Percentiles rank a stretch among this genome's conserved stretches.
These are phyloP conservation scores for Amanita fuliginea DNA, from an alignment of 768 basidiomycete genomes.

Conservation along the genomic window DNA sequence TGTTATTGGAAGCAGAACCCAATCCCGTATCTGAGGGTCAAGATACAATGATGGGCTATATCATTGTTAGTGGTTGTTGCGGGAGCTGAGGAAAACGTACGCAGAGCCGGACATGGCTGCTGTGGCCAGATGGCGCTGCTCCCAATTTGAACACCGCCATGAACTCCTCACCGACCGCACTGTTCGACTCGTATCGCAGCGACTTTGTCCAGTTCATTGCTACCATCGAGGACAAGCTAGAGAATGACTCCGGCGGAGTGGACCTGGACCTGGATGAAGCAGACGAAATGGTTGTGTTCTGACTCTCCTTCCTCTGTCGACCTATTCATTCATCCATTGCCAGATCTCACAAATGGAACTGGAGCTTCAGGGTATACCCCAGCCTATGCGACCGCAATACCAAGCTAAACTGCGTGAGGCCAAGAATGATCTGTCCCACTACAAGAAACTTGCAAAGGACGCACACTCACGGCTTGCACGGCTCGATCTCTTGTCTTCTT, in stretches of 20 bases:
- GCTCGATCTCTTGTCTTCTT: constrained; percentile 61
- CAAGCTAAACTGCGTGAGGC: constrained; percentile 63
- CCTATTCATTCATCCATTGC: constrained; percentile 3
- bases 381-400: constrained; percentile 70
- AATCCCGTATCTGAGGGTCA: constrained; percentile 92
- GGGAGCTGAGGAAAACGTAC: constrained; percentile 20
- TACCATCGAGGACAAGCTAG: constrained; percentile 68
- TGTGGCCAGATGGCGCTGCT: background rate
- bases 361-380: constrained; percentile 90
- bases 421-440: constrained; percentile 63
- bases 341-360: constrained; percentile 99
- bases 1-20: constrained; percentile 94
- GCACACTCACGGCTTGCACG: constrained; percentile 60
- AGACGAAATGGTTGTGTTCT: constrained; percentile 75
- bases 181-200: constrained; percentile 89
- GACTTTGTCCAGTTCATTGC: constrained; percentile 81
- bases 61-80: background rate
- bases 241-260: constrained; percentile 62
- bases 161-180: constrained; percentile 74
- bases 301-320: background rate
- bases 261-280: constrained; percentile 98
- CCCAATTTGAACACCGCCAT: constrained; percentile 24
- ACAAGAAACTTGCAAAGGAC: constrained; percentile 77
- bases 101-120: constrained; percentile 23
- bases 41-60: constrained; percentile 55